Base-by-base conservation (phyloP, 2,329 filamentous ascomycete species). In the Fusarium brevicatenulatum region DNA sequence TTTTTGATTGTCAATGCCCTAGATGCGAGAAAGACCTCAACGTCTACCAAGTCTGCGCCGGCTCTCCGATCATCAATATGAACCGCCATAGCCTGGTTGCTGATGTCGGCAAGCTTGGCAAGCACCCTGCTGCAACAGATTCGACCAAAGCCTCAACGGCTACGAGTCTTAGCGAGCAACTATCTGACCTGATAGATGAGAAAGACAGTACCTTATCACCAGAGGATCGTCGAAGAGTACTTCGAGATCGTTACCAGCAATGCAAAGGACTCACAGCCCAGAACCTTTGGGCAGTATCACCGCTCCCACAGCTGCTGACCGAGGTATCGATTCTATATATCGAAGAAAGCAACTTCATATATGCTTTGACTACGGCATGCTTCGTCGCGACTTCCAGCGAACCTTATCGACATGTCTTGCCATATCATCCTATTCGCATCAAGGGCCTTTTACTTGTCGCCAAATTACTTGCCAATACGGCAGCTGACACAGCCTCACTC, bases 21-120 rank as follows among this genome's bases (percentile, higher is more conserved):
- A 84, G 87, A 37, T 91, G 89, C 75, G 76, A 74, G 16, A 79
- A 84, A 19, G 83, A 90, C 71, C 79, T 90, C 28, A 85, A 87
- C 64, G 82, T 88, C 49, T 90, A 90, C 72, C 82, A 89, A 64
- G 85, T 86, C 37, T 86, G 84, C 77, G 80, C 82, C 59, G 56
- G 43, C 5, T 86, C 83, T 18, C 82, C 84, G 5, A 75, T 80
- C 62, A 73, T 86, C 15, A 71, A 80, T 11, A 80, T 87, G 62
- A 88, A 89, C 76, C 75, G 74, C 2, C 79, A 83, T 72, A 87
- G 86, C 64, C 72, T 89, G 23, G 80, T 83, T 21, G 82, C 85
- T 5, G 82, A 87, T 65, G 54, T 84, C 3, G 72, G 73, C 36
- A 74, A 76, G 56, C 72, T 81, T 36, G 71, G 69, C 19, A 62